Evolutionary conservation across 441 rosid genomes (phyloP).

Genomic region (Erodium moschatum): DNA sequence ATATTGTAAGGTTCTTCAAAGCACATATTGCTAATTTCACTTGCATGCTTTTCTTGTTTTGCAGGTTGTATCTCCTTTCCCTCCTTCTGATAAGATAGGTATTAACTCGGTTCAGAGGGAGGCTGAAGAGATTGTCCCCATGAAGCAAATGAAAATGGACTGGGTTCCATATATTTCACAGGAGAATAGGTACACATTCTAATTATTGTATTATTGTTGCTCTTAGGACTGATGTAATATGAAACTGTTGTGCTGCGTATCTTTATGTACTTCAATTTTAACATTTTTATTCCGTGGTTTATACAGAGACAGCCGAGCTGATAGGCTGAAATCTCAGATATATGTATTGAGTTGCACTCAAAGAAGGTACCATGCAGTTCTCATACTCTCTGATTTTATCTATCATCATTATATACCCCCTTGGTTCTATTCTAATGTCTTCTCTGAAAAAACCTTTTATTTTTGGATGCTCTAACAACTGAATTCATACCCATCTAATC

Average conservation of each 20-base stretch:
- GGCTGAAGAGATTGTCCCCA: constrained; percentile 83
- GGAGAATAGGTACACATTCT: constrained; percentile 56
- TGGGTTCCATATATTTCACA: constrained; percentile 93
- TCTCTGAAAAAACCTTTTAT: not conserved
- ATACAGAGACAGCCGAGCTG: constrained; percentile 68
- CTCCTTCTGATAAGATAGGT: constrained; percentile 95
- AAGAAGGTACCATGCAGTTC: constrained; percentile 45
- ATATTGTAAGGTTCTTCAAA: not conserved
- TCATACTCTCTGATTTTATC: not conserved
- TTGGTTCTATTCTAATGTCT: not conserved
- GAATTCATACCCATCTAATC: too few relatives aligned
- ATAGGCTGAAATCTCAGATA: constrained; percentile 59
- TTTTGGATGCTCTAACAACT: too few relatives aligned
- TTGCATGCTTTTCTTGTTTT: constrained; percentile 16
- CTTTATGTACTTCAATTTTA: constrained; percentile 5
- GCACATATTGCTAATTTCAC: constrained; percentile 8
- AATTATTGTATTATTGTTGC: constrained; percentile 6
- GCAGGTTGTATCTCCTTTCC: constrained; percentile 77
- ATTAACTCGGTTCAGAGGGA: constrained; percentile 89
- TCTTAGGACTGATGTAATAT: constrained; percentile 12
- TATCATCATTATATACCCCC: not conserved
- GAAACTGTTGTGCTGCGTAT: not conserved
- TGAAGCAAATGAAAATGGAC: constrained; percentile 96
- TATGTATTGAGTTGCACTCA: constrained; percentile 70
- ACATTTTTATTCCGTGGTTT: constrained; percentile 14